phyloP scores from a whole-genome alignment of 345 rosid genomes.

The Syzygium jambos region DNA sequence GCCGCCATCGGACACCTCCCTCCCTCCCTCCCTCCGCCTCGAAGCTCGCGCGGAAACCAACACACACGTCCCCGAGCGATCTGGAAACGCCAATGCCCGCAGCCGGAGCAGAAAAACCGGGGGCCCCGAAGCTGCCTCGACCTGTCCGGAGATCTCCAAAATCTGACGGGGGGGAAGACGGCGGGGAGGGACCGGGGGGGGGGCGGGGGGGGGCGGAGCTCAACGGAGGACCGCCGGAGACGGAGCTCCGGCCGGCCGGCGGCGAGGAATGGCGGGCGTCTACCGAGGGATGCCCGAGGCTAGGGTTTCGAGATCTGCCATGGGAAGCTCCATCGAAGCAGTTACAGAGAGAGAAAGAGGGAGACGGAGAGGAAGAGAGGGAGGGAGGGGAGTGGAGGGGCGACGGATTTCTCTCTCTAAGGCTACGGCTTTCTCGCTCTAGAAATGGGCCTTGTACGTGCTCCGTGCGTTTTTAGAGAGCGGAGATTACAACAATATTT shows the following conservation, averaged over 20 bases:
- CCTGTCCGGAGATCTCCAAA: background rate
- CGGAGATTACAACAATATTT: background rate
- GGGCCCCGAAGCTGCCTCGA: background rate
- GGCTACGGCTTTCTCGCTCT: background rate
- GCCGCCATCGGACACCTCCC: background rate
- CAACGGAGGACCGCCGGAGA: background rate
- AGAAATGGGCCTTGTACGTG: background rate
- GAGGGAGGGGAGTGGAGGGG: background rate
- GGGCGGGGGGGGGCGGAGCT: background rate
- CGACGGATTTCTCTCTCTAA: background rate
- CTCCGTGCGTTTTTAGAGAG: background rate
- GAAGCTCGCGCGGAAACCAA: background rate
- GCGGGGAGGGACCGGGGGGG: background rate
- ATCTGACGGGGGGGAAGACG: background rate
- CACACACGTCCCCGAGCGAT: background rate
- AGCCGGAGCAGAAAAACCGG: background rate
- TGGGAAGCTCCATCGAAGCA: constrained; percentile 6
- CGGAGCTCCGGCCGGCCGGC: background rate
- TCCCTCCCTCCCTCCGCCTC: background rate
- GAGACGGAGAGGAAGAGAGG: background rate
- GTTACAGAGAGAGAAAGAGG: constrained; percentile 1
- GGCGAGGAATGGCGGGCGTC: background rate
- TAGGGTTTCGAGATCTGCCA: constrained; percentile 46
- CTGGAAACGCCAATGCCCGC: background rate
- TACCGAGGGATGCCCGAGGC: background rate